Conservation (phyloP, 306 rosid species). For the Sesbania bispinosa region DNA sequence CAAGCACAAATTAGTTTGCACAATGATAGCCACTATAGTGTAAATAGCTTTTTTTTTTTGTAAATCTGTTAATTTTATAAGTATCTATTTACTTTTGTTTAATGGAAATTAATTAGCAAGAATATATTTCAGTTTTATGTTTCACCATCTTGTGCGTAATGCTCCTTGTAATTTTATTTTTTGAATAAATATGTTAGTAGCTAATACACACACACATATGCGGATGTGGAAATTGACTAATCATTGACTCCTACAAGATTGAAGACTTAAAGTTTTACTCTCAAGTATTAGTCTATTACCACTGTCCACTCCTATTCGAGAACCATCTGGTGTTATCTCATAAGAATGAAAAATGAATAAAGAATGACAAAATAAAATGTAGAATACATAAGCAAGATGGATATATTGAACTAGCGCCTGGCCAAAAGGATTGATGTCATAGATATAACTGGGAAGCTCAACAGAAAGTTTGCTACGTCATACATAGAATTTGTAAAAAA, state of each 20-base stretch:
- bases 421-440: neutral
- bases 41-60: too few species aligned
- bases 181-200: too few species aligned
- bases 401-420: constrained; percentile 23
- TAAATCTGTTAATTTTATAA: neutral
- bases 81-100: neutral
- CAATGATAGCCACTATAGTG: neutral
- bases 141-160: neutral
- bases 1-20: neutral
- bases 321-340: neutral
- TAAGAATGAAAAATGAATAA: neutral
- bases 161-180: neutral
- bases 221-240: too few species aligned
- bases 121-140: too few species aligned
- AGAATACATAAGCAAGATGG: neutral
- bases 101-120: neutral
- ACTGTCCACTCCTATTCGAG: neutral
- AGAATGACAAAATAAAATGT: neutral
- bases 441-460: neutral
- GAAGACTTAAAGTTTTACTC: too few species aligned
- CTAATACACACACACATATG: too few species aligned
- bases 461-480: constrained; percentile 15
- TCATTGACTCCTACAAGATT: too few species aligned
- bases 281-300: neutral
- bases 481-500: constrained; percentile 14